Evolutionary conservation across 225 moss, liverwort and hornwort species (phyloP).

Genomic region (Straminergon stramineum): DNA sequence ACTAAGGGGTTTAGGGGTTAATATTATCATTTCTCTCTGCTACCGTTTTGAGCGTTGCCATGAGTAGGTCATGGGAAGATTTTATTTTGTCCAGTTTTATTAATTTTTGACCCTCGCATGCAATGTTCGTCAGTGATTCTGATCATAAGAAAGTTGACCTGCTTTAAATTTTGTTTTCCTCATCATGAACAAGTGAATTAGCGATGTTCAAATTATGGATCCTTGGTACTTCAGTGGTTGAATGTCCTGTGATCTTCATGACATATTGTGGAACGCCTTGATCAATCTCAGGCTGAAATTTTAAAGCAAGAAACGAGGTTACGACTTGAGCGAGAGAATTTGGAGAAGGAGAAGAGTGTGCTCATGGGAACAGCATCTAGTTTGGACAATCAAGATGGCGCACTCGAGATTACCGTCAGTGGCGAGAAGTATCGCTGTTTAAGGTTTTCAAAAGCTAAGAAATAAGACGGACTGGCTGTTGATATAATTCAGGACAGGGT

Average conservation of each 20-base stretch:
- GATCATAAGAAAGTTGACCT: not conserved
- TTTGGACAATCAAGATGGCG: conserved; percentile 94
- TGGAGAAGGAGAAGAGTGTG: conserved; percentile 98
- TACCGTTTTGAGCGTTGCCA: not conserved
- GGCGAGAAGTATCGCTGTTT: conserved; percentile 94
- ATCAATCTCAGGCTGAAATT: conserved; percentile 58
- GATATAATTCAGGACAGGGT: conserved; percentile 1
- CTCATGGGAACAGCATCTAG: conserved; percentile 95
- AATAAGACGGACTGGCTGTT: conserved; percentile 16
- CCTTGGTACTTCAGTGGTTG: not conserved
- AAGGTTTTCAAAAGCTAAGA: conserved; percentile 88
- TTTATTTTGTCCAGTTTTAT: not conserved
- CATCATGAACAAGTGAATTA: not conserved
- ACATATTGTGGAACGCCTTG: not conserved
- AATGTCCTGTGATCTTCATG: not conserved
- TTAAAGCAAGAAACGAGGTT: conserved; percentile 83
- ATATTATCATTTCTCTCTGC: not conserved
- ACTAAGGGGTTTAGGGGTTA: not conserved
- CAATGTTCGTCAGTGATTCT: not conserved
- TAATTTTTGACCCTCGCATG: not conserved
- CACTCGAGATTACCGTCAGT: conserved; percentile 91
- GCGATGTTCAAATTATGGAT: not conserved
- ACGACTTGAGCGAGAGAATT: conserved; percentile 77
- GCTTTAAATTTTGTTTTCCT: too few relatives aligned
- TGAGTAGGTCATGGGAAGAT: not conserved